Conservation (phyloP, 179 eudicot species). For the Spinacia oleracea region DNA sequence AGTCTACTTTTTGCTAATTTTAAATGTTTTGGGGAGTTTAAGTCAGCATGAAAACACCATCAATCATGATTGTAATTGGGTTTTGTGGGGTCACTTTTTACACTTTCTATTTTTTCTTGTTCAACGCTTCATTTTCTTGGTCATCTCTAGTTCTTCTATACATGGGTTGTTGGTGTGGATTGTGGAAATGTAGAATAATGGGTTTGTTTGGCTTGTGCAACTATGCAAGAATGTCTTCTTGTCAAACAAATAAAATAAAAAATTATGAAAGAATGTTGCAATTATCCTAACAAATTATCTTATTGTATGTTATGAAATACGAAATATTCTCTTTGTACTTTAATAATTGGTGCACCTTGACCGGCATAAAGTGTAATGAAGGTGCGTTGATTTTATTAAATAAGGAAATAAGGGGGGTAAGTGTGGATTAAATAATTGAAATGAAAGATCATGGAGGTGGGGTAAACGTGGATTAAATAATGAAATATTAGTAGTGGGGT, state of each 20-base stretch:
- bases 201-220: not conserved
- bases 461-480: too few species aligned
- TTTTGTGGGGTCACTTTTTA: not conserved
- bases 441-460: too few species aligned
- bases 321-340: too few species aligned
- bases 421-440: too few species aligned
- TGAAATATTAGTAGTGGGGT: too few species aligned
- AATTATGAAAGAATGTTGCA: not conserved
- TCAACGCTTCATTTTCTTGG: constrained; percentile 9
- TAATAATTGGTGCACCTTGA: too few species aligned
- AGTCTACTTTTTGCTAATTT: not conserved
- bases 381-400: too few species aligned
- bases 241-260: too few species aligned
- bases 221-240: not conserved
- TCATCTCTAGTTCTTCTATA: not conserved
- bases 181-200: not conserved
- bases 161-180: not conserved
- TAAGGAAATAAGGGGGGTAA: too few species aligned
- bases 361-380: too few species aligned
- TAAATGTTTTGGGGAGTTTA: not conserved
- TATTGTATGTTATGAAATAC: too few species aligned
- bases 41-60: not conserved
- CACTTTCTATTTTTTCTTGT: not conserved
- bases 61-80: not conserved
- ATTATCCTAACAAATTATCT: not conserved